Conservation (phyloP, 2,329 filamentous ascomycete genomes). For the Fusarium transvaalense region DNA sequence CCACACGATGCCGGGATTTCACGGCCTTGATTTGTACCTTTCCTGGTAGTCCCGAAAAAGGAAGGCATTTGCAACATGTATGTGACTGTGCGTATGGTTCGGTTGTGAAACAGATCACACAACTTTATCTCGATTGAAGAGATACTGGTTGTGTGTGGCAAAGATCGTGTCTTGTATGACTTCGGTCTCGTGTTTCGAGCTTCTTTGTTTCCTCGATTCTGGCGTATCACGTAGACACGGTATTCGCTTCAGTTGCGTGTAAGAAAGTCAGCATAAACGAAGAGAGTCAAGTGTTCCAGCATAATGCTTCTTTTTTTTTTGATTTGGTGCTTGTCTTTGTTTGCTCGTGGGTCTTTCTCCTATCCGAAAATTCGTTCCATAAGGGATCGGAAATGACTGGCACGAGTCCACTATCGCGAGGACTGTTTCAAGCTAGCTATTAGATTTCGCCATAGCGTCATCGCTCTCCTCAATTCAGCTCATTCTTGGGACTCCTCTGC, state of each 20-base stretch:
- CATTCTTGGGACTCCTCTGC: slow-evolving; percentile 37
- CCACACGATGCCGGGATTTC: slow-evolving; percentile 34
- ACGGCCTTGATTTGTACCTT: slow-evolving; percentile 9
- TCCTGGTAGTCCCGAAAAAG: slow-evolving; percentile 28
- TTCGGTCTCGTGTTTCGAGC: slow-evolving; percentile 1
- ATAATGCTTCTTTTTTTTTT: slow-evolving; percentile 47
- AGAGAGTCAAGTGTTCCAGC: slow-evolving; percentile 38
- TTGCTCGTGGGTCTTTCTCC: slow-evolving; percentile 45
- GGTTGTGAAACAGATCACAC: slow-evolving; percentile 19
- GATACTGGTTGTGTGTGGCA: not conserved
- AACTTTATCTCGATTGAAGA: slow-evolving; percentile 1
- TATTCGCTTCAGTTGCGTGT: slow-evolving; percentile 31
- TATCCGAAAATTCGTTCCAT: slow-evolving; percentile 46
- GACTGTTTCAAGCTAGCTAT: slow-evolving; percentile 54
- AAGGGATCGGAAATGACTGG: slow-evolving; percentile 43
- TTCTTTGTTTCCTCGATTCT: slow-evolving; percentile 11
- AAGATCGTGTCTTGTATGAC: slow-evolving; percentile 7
- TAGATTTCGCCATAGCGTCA: slow-evolving; percentile 54
- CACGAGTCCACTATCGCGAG: slow-evolving; percentile 50
- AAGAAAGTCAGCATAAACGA: slow-evolving; percentile 20
- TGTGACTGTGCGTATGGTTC: slow-evolving; percentile 7
- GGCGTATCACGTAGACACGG: slow-evolving; percentile 37
- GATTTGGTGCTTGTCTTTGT: slow-evolving; percentile 51
- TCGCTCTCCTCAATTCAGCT: slow-evolving; percentile 52
- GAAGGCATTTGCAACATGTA: not conserved